Evolutionary conservation across 2,329 filamentous ascomycete species (phyloP), one percentile per base, ranked within the genome.

Genomic region (Pseudocercospora eumusae): DNA sequence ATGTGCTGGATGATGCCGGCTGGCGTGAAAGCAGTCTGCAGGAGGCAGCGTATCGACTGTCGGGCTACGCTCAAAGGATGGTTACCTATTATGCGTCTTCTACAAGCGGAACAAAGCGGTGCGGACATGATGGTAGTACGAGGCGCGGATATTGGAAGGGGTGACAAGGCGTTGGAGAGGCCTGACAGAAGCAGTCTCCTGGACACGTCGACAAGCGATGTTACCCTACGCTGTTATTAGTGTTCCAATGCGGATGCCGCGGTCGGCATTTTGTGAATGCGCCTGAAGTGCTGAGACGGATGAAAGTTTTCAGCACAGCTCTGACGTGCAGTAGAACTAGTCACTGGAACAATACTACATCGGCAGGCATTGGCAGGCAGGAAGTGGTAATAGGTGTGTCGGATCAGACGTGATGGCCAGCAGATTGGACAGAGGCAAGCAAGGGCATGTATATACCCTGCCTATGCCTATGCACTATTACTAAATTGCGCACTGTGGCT

Each of bases 261-360:
- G 25, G 50, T 36, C 27, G 50, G 27, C 28, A 18, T 36, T 54
- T 36, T 10, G n/a, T 27, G 31, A 33, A 25, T 21, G 50, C 27
- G n/a, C 2, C 10, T 45, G 42, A 45, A 8, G 18, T n/a, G 47
- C 47, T 52, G 50, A 54, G 28, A 36, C 50, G 50, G 50, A 54
- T 61, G 61, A 60, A 57, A 25, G 18, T 49, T 21, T 49, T 31
- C 27, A 28, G 27, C 27, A 28, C 4, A 8, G 40, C 57, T 40
- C 47, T 61, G 59, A 57, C 54, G 59, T 61, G 59, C 59, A 61
- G 49, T 31, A 60, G 28, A 28, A 52, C 25, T 45, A n/a, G n/a
- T n/a, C n/a, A n/a, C n/a, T n/a, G n/a, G n/a, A n/a, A n/a, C n/a
- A n/a, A n/a, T n/a, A n/a, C n/a, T n/a, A n/a, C n/a, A n/a, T n/a